These are phyloP conservation scores for Peribolospora baueri DNA, from an alignment of 768 basidiomycete species.

Conservation along the genomic window DNA sequence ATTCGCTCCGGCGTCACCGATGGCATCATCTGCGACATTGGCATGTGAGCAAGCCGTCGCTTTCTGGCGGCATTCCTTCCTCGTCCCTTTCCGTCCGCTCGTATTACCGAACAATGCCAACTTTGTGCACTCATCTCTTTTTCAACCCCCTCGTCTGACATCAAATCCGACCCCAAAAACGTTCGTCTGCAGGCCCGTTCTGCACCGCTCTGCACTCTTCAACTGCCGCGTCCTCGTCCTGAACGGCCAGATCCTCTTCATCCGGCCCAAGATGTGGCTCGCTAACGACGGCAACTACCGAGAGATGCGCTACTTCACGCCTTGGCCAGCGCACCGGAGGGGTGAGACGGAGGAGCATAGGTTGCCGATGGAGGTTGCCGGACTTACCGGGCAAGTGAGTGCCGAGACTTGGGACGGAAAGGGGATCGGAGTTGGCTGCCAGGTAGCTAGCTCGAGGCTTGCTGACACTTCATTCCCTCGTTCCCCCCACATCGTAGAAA, in stretches of 20 bases:
- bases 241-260: constrained; percentile 64
- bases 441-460: not conserved
- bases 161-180: not conserved
- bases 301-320: constrained; percentile 63
- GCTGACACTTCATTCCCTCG: not conserved
- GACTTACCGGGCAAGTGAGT: constrained; percentile 62
- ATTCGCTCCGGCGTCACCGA: constrained; percentile 48
- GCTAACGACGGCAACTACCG: constrained; percentile 98
- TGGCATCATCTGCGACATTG: constrained; percentile 87
- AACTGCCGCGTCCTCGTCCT: constrained; percentile 83
- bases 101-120: not conserved
- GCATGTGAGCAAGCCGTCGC: constrained; percentile 39
- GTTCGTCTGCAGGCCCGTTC: constrained; percentile 48
- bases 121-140: not conserved
- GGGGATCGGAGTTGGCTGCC: not conserved
- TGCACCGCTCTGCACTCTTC: constrained; percentile 94
- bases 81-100: not conserved
- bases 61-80: not conserved
- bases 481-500: constrained; percentile 23
- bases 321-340: constrained; percentile 61
- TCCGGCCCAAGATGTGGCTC: constrained; percentile 98
- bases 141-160: not conserved
- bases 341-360: constrained; percentile 67
- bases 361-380: constrained; percentile 66
- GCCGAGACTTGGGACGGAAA: not conserved